Conservation (phyloP, 306 rosid species). For the Cucumis hystrix region DNA sequence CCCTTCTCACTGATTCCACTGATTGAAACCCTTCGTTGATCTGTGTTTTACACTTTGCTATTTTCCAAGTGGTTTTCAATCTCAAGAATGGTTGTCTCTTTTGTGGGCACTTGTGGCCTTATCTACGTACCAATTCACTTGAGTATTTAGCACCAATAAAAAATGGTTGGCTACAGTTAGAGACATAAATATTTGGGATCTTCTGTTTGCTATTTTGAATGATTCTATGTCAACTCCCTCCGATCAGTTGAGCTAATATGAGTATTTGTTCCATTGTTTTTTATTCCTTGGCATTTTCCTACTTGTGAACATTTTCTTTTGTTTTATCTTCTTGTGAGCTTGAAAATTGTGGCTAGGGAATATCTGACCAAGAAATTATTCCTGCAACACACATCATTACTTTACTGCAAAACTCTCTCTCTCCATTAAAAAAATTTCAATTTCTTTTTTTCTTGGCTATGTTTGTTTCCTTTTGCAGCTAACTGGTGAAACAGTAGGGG, state of each 20-base stretch:
- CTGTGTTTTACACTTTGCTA: not conserved
- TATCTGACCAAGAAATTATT: slow-evolving; percentile 1
- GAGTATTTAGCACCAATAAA: not conserved
- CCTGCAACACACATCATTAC: slow-evolving; percentile 9
- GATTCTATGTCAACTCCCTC: not conserved
- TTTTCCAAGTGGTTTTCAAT: not conserved
- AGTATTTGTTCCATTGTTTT: slow-evolving; percentile 6
- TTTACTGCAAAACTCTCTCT: slow-evolving; percentile 6
- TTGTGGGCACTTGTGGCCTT: not conserved
- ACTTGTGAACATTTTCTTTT: not conserved
- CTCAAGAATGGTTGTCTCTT: not conserved
- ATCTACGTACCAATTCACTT: not conserved
- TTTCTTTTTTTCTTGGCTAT: not conserved
- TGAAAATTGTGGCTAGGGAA: slow-evolving; percentile 5
- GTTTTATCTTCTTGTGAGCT: not conserved
- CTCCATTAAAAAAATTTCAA: not conserved
- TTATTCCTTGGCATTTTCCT: slow-evolving; percentile 9
- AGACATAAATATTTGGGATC: not conserved
- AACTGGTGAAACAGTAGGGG: slow-evolving; percentile 95
- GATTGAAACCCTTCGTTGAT: not conserved
- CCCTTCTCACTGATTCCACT: not conserved
- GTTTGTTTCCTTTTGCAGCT: slow-evolving; percentile 35
- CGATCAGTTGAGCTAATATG: not conserved
- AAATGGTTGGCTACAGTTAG: slow-evolving; percentile 6
- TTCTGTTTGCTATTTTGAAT: slow-evolving; percentile 1